phyloP scores from a whole-genome alignment of 768 basidiomycete genomes.

The Panaeolus cyanescens region DNA sequence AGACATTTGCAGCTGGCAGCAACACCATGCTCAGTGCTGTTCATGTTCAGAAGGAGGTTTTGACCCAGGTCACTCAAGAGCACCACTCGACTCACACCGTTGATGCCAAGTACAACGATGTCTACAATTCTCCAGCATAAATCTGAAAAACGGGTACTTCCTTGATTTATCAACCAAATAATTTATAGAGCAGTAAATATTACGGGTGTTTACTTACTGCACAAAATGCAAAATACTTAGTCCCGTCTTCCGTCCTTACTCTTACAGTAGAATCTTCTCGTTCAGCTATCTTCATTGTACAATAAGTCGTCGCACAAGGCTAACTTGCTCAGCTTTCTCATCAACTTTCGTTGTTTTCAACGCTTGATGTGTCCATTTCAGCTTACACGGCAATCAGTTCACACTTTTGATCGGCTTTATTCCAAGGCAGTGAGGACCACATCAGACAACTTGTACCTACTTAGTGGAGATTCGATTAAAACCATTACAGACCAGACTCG shows the following conservation, averaged over 20 bases:
- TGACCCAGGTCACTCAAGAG: conserved; percentile 9
- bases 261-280: not conserved
- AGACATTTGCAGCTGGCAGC: conserved; percentile 14
- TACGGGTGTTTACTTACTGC: not conserved
- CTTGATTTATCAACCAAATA: not conserved
- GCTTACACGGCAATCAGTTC: not conserved
- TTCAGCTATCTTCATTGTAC: not conserved
- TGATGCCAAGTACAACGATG: conserved; percentile 2
- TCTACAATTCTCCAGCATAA: not conserved
- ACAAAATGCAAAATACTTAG: not conserved
- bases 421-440: not conserved
- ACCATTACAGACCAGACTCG: not conserved
- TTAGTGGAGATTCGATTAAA: not conserved
- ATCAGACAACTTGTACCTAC: not conserved
- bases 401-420: not conserved
- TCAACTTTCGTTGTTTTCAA: not conserved
- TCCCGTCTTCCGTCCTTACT: not conserved
- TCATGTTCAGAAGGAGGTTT: conserved; percentile 8
- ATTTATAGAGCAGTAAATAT: conserved; percentile 1
- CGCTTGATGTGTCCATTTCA: too few relatives aligned
- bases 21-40: not conserved
- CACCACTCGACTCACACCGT: not conserved
- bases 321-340: too few relatives aligned
- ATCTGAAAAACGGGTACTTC: not conserved
- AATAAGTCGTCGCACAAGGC: not conserved